Conservation (phyloP, 768 basidiomycete genomes). For the Kwoniella newhampshirensis region DNA sequence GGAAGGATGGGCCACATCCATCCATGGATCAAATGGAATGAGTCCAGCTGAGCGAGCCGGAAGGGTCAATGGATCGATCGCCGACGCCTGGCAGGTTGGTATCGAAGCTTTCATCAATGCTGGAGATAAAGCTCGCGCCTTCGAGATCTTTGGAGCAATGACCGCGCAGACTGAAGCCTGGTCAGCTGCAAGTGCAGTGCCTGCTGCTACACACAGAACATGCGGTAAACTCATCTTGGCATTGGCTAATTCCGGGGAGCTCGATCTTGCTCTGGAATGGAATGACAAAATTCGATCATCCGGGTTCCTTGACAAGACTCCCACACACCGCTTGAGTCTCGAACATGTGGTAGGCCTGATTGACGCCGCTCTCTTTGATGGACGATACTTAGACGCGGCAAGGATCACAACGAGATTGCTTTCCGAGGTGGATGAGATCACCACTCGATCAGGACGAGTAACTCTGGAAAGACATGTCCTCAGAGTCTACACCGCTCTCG, state of each 20-base stretch:
- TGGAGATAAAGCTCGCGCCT: slow-evolving; percentile 64
- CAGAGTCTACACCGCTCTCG: slow-evolving; percentile 16
- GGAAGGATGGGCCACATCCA: slow-evolving; percentile 2
- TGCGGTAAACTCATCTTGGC: slow-evolving; percentile 10
- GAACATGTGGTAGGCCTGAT: slow-evolving; percentile 10
- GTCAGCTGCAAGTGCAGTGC: not conserved
- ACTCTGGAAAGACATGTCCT: slow-evolving; percentile 6
- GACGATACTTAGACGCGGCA: slow-evolving; percentile 1
- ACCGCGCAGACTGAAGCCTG: slow-evolving; percentile 25
- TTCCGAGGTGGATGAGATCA: not conserved
- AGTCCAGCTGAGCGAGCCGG: not conserved
- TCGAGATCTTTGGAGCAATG: slow-evolving; percentile 71
- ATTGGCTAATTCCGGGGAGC: slow-evolving; percentile 16
- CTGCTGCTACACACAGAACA: slow-evolving; percentile 15
- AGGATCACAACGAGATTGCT: not conserved
- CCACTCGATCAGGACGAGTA: not conserved
- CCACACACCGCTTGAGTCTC: slow-evolving; percentile 5
- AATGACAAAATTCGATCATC: not conserved
- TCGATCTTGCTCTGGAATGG: slow-evolving; percentile 26
- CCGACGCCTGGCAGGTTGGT: slow-evolving; percentile 41
- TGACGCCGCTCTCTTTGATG: slow-evolving; percentile 12
- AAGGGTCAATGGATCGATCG: slow-evolving; percentile 1
- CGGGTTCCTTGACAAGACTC: slow-evolving; percentile 5
- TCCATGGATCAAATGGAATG: not conserved
- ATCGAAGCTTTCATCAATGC: slow-evolving; percentile 70